Conservation (phyloP, 2,329 filamentous ascomycete genomes). For the Cytospora piceicola region DNA sequence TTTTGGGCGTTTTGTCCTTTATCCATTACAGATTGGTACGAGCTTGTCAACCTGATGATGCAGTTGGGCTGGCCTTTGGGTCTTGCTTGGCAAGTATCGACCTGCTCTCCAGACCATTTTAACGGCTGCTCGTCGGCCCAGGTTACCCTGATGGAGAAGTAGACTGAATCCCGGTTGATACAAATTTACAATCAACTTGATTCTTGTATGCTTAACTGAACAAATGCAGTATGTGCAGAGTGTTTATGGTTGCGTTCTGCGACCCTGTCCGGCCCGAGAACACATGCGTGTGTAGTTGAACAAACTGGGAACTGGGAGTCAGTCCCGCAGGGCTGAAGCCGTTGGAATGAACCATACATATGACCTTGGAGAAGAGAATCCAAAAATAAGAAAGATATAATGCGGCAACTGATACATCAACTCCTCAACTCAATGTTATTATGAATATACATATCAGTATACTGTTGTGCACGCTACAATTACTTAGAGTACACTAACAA, state of each 20-base stretch:
- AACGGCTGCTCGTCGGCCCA: constrained; percentile 9
- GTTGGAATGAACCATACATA: background rate
- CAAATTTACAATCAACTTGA: background rate
- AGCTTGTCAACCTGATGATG: constrained; percentile 40
- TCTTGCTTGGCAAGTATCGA: constrained; percentile 33
- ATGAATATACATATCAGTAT: too few relatives aligned
- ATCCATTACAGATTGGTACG: constrained; percentile 39
- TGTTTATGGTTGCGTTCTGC: background rate
- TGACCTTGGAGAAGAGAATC: background rate
- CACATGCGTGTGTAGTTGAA: background rate
- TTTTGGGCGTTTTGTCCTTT: constrained; percentile 55
- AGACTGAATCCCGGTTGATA: constrained; percentile 26
- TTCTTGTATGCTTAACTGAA: background rate
- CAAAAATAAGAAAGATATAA: too few relatives aligned
- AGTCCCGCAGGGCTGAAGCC: background rate
- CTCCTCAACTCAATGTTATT: too few relatives aligned
- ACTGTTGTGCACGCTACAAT: too few relatives aligned
- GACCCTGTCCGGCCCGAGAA: background rate
- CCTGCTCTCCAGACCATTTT: constrained; percentile 36
- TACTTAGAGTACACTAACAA: too few relatives aligned
- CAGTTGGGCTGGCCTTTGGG: constrained; percentile 32
- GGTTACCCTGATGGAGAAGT: constrained; percentile 26
- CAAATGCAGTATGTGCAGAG: background rate
- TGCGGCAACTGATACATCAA: too few relatives aligned
- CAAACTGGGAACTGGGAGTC: background rate